These are phyloP conservation scores for Eustoma russellianum DNA, from an alignment of 257 asterid species.

Conservation along the genomic window DNA sequence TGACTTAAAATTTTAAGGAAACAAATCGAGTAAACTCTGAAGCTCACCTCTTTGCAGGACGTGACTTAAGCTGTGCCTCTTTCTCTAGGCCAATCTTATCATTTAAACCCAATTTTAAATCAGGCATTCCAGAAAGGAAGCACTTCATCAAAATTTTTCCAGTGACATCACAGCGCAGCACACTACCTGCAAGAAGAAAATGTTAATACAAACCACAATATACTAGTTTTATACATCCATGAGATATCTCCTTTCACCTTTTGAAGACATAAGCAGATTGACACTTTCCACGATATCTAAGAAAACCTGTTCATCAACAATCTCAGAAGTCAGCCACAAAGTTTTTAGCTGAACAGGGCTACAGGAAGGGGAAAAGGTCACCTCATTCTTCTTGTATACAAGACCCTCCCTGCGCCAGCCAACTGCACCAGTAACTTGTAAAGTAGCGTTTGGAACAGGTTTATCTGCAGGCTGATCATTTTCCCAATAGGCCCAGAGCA, in stretches of 20 bases:
- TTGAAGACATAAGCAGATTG: conserved; percentile 97
- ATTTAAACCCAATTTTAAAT: conserved; percentile 94
- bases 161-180: conserved; percentile 93
- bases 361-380: conserved; percentile 15
- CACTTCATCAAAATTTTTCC: conserved; percentile 98
- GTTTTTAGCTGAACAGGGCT: neutral
- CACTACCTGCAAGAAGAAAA: conserved; percentile 59
- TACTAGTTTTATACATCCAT: neutral
- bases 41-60: conserved; percentile 86
- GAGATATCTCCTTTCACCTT: conserved; percentile 36
- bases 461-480: conserved; percentile 65
- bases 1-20: too few species aligned
- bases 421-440: conserved; percentile 99
- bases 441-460: conserved; percentile 96
- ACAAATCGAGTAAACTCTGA: too few species aligned
- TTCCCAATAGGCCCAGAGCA: neutral
- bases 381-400: conserved; percentile 95
- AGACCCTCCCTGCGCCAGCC: conserved; percentile 99
- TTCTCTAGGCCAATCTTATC: conserved; percentile 99
- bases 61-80: conserved; percentile 94
- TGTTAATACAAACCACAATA: neutral
- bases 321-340: conserved; percentile 7
- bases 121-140: conserved; percentile 99
- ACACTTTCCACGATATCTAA: conserved; percentile 99
- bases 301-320: conserved; percentile 51